phyloP scores from a whole-genome alignment of 768 basidiomycete species.

The Suillus occidentalis region DNA sequence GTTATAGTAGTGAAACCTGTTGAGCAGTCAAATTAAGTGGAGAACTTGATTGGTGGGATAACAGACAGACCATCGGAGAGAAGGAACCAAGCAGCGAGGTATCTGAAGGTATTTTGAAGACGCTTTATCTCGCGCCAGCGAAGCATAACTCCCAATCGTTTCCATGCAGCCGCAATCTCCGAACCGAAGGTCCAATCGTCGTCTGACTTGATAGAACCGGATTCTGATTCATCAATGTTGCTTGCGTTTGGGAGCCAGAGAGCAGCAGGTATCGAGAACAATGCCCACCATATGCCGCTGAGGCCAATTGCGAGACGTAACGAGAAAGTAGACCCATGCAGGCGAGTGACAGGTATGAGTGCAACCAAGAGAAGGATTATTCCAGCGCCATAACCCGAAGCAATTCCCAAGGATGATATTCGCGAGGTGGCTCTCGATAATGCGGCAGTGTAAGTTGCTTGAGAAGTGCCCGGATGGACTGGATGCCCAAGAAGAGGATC shows the following conservation, averaged over 20 bases:
- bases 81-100: constrained; percentile 92
- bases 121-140: constrained; percentile 68
- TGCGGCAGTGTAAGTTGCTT: constrained; percentile 49
- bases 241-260: constrained; percentile 61
- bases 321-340: constrained; percentile 76
- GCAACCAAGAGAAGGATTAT: constrained; percentile 74
- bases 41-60: background rate
- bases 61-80: constrained; percentile 76
- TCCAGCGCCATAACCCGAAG: constrained; percentile 82
- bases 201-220: constrained; percentile 16
- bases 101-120: constrained; percentile 83
- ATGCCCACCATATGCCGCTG: constrained; percentile 87
- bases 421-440: constrained; percentile 77
- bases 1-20: constrained; percentile 90
- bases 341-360: constrained; percentile 70
- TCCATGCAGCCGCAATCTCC: constrained; percentile 75
- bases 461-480: constrained; percentile 24
- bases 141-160: constrained; percentile 72
- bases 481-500: constrained; percentile 37
- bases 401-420: constrained; percentile 84
- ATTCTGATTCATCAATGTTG: constrained; percentile 7
- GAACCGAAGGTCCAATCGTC: constrained; percentile 43
- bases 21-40: background rate
- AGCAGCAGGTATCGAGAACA: constrained; percentile 78
- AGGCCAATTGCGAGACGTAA: constrained; percentile 82